These are phyloP conservation scores for Passiflora organensis DNA, from an alignment of 345 rosid genomes.

Conservation along the genomic window DNA sequence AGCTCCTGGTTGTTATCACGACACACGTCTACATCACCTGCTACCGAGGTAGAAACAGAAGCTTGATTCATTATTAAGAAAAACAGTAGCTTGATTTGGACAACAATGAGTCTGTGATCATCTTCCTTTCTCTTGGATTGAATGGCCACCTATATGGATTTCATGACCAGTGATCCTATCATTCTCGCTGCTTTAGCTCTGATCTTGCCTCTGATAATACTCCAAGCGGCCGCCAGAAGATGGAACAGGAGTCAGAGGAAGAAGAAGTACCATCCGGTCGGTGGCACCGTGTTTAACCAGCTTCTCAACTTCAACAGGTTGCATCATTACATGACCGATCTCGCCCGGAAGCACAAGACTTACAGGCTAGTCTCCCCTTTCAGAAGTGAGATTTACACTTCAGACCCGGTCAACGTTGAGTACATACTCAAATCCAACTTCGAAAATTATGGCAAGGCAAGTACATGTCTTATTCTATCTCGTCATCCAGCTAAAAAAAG, in stretches of 20 bases:
- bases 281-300: slow-evolving; percentile 47
- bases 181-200: slow-evolving; percentile 21
- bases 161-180: slow-evolving; percentile 9
- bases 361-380: slow-evolving; percentile 43
- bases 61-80: too few relatives aligned
- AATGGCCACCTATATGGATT: neutral
- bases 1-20: too few relatives aligned
- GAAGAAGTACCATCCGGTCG: slow-evolving; percentile 45
- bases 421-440: slow-evolving; percentile 31
- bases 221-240: slow-evolving; percentile 9
- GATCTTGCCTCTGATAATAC: slow-evolving; percentile 4
- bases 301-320: slow-evolving; percentile 45
- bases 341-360: slow-evolving; percentile 37
- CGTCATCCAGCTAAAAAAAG: too few relatives aligned
- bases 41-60: too few relatives aligned
- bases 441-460: slow-evolving; percentile 27
- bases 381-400: slow-evolving; percentile 42
- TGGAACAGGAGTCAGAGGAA: neutral
- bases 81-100: too few relatives aligned
- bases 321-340: slow-evolving; percentile 51
- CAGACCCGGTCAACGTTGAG: slow-evolving; percentile 26
- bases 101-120: too few relatives aligned
- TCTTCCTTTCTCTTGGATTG: too few relatives aligned
- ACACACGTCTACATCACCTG: too few relatives aligned
- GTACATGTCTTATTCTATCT: neutral